These are phyloP conservation scores for Boletus eberwhitei DNA, from an alignment of 768 basidiomycete genomes.

Conservation along the genomic window DNA sequence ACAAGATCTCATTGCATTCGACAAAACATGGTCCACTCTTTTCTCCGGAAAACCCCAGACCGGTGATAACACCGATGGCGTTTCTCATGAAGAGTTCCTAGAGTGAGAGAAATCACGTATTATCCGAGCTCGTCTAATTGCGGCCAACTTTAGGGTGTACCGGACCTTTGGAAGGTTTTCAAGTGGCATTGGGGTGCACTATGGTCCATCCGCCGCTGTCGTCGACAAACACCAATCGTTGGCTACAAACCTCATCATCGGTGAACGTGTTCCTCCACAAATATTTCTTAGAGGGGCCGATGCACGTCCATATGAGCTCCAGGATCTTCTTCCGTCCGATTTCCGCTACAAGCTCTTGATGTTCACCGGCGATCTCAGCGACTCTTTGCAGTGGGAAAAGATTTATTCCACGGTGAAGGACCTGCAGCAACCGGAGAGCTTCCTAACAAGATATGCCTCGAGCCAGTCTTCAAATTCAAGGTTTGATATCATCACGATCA, in stretches of 20 bases:
- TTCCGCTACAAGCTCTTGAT: constrained; percentile 48
- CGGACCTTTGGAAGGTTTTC: constrained; percentile 44
- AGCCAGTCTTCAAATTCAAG: constrained; percentile 22
- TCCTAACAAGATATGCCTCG: constrained; percentile 26
- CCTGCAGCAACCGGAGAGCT: constrained; percentile 24
- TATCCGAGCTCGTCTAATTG: neutral
- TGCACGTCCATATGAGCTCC: constrained; percentile 44
- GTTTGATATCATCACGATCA: constrained; percentile 30
- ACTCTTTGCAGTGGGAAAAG: constrained; percentile 19
- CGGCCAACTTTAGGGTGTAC: constrained; percentile 35
- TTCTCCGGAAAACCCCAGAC: constrained; percentile 53
- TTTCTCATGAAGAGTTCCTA: constrained; percentile 43
- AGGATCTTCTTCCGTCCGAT: constrained; percentile 47
- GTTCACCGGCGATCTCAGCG: constrained; percentile 38
- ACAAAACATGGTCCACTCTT: constrained; percentile 47
- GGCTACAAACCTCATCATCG: constrained; percentile 41
- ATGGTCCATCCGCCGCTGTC: constrained; percentile 40
- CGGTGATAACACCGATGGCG: constrained; percentile 35
- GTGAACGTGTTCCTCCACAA: constrained; percentile 50
- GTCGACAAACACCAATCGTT: constrained; percentile 32
- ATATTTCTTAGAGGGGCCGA: constrained; percentile 46
- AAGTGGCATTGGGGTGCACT: constrained; percentile 50
- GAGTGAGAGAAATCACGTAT: constrained; percentile 25
- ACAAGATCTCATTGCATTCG: constrained; percentile 52
- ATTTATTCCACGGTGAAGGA: constrained; percentile 27